Conservation (phyloP, 2,329 filamentous ascomycete species). For the Rhinocladiella similis region DNA sequence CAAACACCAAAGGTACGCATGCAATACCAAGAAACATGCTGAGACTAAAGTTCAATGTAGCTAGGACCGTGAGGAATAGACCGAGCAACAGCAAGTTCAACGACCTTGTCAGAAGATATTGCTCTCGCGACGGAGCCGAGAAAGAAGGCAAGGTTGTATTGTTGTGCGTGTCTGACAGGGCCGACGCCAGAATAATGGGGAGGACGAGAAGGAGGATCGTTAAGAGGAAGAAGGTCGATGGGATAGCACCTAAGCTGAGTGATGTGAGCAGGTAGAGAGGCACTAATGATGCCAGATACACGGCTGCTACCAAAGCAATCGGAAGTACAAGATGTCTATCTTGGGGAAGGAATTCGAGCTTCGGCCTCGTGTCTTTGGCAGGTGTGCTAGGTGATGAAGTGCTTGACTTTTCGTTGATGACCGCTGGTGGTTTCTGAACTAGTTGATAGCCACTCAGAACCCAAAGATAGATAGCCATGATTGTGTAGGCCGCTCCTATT, state of each 20-base stretch:
- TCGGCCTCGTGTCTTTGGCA: not conserved
- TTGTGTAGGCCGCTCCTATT: conserved; percentile 88
- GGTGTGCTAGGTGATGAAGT: conserved; percentile 8
- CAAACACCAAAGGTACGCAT: conserved; percentile 76
- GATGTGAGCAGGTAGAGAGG: conserved; percentile 83
- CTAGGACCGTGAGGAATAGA: conserved; percentile 86
- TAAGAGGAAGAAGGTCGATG: conserved; percentile 57
- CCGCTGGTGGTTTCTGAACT: conserved; percentile 20
- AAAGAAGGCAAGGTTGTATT: conserved; percentile 59
- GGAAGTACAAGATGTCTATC: conserved; percentile 51
- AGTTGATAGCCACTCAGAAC: conserved; percentile 71
- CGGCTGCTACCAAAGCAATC: conserved; percentile 67
- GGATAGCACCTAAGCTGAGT: conserved; percentile 31
- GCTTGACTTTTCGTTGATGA: conserved; percentile 29
- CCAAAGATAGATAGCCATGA: conserved; percentile 95
- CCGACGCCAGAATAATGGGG: conserved; percentile 44
- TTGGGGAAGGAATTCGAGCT: conserved; percentile 28
- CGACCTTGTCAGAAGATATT: conserved; percentile 67
- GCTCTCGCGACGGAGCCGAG: conserved; percentile 12
- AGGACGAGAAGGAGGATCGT: conserved; percentile 44
- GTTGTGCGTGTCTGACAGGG: conserved; percentile 39
- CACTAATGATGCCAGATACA: conserved; percentile 75
- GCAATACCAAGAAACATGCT: conserved; percentile 81
- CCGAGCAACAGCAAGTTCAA: conserved; percentile 91
- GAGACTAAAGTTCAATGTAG: conserved; percentile 93